Conservation (phyloP, 306 rosid species). For the Trifolium repens region DNA sequence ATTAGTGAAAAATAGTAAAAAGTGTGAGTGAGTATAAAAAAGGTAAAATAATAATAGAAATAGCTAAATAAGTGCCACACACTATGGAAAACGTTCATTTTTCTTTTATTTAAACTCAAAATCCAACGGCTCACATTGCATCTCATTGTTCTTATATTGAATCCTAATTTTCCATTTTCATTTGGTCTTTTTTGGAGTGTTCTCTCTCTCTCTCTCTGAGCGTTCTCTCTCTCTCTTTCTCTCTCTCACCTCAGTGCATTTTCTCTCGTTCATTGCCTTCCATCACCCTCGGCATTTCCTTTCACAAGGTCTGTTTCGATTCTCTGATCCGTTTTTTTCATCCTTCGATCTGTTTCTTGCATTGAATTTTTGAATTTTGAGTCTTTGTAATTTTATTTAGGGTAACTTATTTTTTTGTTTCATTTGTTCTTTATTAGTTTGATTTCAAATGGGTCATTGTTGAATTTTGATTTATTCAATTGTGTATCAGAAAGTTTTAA, state of each 20-base stretch:
- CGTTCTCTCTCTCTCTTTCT: background rate
- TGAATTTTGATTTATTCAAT: slow-evolving; percentile 33
- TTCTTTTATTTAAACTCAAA: slow-evolving; percentile 29
- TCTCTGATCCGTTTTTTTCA: slow-evolving; percentile 31
- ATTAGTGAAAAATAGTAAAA: background rate
- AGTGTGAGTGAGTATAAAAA: background rate
- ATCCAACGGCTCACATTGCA: slow-evolving; percentile 66
- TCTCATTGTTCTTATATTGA: slow-evolving; percentile 49
- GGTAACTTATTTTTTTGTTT: background rate
- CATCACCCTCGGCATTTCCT: slow-evolving; percentile 51
- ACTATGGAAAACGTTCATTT: slow-evolving; percentile 35
- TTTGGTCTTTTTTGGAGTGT: slow-evolving; percentile 36
- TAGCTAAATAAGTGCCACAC: slow-evolving; percentile 11
- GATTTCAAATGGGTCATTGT: slow-evolving; percentile 36
- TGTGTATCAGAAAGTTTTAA: background rate
- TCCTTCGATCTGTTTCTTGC: slow-evolving; percentile 45
- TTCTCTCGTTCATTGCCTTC: slow-evolving; percentile 47
- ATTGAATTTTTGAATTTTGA: slow-evolving; percentile 15
- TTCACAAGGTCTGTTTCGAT: slow-evolving; percentile 49
- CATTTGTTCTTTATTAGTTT: background rate
- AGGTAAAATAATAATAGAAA: slow-evolving; percentile 28
- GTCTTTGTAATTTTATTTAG: slow-evolving; percentile 6
- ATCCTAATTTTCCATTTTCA: slow-evolving; percentile 40
- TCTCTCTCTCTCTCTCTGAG: background rate
- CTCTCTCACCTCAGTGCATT: slow-evolving; percentile 35